Evolutionary conservation across 305 asterid genomes (phyloP), one percentile per base, ranked within the genome.

Genomic region (Solanum chacoense): DNA sequence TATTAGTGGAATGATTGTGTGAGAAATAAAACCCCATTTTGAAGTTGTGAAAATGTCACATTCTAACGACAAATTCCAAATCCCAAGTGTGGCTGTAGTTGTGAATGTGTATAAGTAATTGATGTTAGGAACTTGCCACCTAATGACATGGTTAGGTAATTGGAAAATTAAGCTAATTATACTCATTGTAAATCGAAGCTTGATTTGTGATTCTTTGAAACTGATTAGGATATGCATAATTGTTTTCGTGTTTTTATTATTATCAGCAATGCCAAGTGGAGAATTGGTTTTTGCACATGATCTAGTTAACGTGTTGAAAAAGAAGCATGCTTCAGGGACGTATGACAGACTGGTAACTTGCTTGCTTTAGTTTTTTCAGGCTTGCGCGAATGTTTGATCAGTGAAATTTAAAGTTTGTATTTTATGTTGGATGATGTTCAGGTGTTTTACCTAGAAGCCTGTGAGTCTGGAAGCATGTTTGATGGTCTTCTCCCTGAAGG

Each of bases 391-490:
- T 2, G 16, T 37, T 78, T 37, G 22, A 12, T 78, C 63, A 6
- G 84, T 40, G 35, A 38, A 79, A 79, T 26, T 78, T 79, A 79
- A 45, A 12, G 26, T 26, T 7, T 79, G 32, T 40, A 9, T 14
- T 20, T 34, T 20, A 75, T 36, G 84, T 77, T 36, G 50, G 55
- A 36, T 77, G 31, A 77, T 77, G 20, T 36, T 26, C 11, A 92
- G 93, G 94, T 91, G 35, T 78, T 92, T 81, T 92, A 93, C 75
- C 38, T 92, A 14, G 94, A 92, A 90, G 92, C 94, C 63, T 93
- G 94, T 50, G 94, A 93, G 87, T 84, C 93, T 5, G 93, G 92
- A 77, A 91, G 93, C 87, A 93, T 92, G 87, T 91, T 93, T 79
- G 92, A 93, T 59, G 92, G 94, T 75, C 90, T 91, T 84, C 93